Base-by-base conservation (phyloP, 164 flowering plant species). In the Tetracentron sinense region DNA sequence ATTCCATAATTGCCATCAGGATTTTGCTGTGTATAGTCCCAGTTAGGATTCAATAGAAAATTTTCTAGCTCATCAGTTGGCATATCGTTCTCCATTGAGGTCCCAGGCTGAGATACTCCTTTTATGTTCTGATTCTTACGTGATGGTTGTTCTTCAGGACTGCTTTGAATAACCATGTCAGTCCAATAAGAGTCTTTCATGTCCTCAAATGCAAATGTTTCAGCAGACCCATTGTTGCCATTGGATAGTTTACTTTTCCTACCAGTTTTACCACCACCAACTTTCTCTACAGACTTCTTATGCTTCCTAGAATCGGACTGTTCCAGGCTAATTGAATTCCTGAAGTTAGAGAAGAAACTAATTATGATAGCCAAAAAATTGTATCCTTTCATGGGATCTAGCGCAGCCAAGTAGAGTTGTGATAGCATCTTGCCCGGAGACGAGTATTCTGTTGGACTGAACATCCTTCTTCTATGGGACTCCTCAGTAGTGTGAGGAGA, bases 351-450 rank as follows among this genome's bases (percentile, higher is more conserved):
- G 65, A 90, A 85, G 65, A 77, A 84, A 26, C 53, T 46, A 60
- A 72, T 57, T 4, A 69, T 46, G 26, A 71, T n/a, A 51, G 27
- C 42, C 58, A 76, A 50, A 56, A 52, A 69, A 47, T 63, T 64
- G 60, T 64, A 52, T 11, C 70, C 68, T 64, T 74, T 62, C 68
- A 74, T 29, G 71, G n/a, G n/a, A n/a, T n/a, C n/a, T n/a, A n/a
- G n/a, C n/a, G n/a, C n/a, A n/a, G n/a, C n/a, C n/a, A n/a, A n/a
- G n/a, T n/a, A n/a, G n/a, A n/a, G n/a, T n/a, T n/a, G n/a, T n/a
- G n/a, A n/a, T n/a, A n/a, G n/a, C 76, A 83, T 54, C 65, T 76
- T 85, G 66, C 66, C 73, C 35, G 79, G 70, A 56, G 85, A 72
- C 42, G 70, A 58, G 29, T 58, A 42, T 46, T 78, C 81, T 14